Percentiles rank a stretch among this genome's conserved stretches.
Evolutionary conservation across 805 yeast genomes (phyloP).

Genomic region (Scheffersomyces coipomensis): DNA sequence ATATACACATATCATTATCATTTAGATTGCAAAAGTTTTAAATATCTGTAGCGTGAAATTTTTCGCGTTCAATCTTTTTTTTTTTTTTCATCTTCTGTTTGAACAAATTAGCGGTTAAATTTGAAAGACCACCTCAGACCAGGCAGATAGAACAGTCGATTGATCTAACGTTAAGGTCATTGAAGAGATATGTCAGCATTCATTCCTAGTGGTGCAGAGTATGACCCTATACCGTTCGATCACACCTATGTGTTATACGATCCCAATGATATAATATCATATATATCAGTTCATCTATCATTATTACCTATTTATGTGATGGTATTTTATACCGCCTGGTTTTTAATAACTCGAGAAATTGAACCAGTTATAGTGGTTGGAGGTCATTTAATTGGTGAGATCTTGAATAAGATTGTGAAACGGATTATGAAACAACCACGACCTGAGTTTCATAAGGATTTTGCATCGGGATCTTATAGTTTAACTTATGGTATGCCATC

Average conservation of each 20-base stretch:
- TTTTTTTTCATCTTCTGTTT: too few species aligned
- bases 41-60: too few species aligned
- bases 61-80: too few species aligned
- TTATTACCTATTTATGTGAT: conserved; percentile 77
- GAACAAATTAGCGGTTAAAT: too few species aligned
- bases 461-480: conserved; percentile 42
- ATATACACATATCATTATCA: too few species aligned
- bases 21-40: too few species aligned
- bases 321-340: conserved; percentile 81
- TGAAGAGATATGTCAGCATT: too few species aligned
- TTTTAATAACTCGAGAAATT: conserved; percentile 75
- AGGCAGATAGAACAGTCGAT: too few species aligned
- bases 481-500: conserved; percentile 94
- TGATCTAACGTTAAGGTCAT: too few species aligned
- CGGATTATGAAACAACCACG: conserved; percentile 65
- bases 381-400: conserved; percentile 82
- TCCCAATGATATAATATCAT: conserved; percentile 59
- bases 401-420: conserved; percentile 68
- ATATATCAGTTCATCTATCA: conserved; percentile 68
- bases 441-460: conserved; percentile 56
- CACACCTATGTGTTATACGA: conserved; percentile 83
- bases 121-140: too few species aligned
- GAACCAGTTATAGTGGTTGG: conserved; percentile 81
- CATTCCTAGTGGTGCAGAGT: too few species aligned
- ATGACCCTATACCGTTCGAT: conserved; percentile 63